Evolutionary conservation across 169 alveolate genomes (phyloP).

Genomic region (Plasmodium sp.): DNA sequence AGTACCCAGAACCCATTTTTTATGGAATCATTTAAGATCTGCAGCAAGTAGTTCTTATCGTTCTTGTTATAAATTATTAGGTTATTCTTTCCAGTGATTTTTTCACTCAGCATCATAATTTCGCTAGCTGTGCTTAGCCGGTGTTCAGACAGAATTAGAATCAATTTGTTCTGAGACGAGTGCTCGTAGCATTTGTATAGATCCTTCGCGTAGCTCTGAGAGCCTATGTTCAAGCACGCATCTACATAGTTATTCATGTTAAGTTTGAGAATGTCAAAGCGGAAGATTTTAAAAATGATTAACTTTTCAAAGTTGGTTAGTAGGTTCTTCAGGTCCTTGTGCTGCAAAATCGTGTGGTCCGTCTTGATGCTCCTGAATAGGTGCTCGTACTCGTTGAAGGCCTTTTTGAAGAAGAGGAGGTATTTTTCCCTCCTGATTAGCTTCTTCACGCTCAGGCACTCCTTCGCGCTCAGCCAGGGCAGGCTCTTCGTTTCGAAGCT

Average conservation of each 20-base stretch:
- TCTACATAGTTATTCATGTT: slow-evolving; percentile 68
- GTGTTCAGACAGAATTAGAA: slow-evolving; percentile 36
- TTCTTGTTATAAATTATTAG: slow-evolving; percentile 61
- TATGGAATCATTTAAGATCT: slow-evolving; percentile 68
- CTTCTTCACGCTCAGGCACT: slow-evolving; percentile 50
- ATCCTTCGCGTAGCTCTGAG: slow-evolving; percentile 58
- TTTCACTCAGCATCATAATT: slow-evolving; percentile 63
- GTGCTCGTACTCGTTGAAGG: slow-evolving; percentile 69
- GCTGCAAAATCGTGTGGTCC: slow-evolving; percentile 66
- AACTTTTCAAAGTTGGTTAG: slow-evolving; percentile 47
- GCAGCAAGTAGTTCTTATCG: slow-evolving; percentile 33
- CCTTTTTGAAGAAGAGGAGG: slow-evolving; percentile 44
- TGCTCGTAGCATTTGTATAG: slow-evolving; percentile 71
- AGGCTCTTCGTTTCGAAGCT: slow-evolving; percentile 60
- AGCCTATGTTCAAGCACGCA: slow-evolving; percentile 21
- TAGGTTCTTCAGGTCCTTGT: slow-evolving; percentile 50
- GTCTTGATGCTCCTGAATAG: slow-evolving; percentile 57
- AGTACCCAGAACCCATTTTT: slow-evolving; percentile 73
- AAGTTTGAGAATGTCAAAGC: slow-evolving; percentile 58
- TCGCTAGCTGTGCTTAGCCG: slow-evolving; percentile 67
- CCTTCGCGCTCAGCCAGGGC: slow-evolving; percentile 65
- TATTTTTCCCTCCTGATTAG: slow-evolving; percentile 54
- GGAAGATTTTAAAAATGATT: slow-evolving; percentile 64
- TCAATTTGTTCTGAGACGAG: slow-evolving; percentile 60
- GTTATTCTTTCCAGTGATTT: slow-evolving; percentile 60